Conservation (phyloP, 768 basidiomycete species). For the Amanita muscaria region DNA sequence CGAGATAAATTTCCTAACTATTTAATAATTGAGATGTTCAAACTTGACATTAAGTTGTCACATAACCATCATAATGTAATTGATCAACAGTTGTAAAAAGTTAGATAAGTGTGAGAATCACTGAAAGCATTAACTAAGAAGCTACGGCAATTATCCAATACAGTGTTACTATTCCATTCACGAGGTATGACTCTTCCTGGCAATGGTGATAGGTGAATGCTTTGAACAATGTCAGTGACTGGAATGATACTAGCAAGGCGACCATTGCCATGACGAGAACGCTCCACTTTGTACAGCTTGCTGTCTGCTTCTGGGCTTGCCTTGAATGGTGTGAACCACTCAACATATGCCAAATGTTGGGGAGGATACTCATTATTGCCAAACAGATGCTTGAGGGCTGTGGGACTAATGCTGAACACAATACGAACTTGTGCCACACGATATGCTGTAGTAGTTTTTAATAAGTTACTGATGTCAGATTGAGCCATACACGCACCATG, state of each 20-base stretch:
- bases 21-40: too few relatives aligned
- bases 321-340: conserved; percentile 19
- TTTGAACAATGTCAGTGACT: conserved; percentile 16
- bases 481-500: background rate
- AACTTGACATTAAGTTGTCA: too few relatives aligned
- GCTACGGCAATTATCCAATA: background rate
- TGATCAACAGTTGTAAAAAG: background rate
- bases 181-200: background rate
- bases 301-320: conserved; percentile 11
- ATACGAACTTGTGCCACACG: conserved; percentile 20
- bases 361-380: conserved; percentile 4
- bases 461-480: background rate
- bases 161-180: background rate
- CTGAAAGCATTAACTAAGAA: background rate
- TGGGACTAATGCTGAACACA: conserved; percentile 16
- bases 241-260: conserved; percentile 15
- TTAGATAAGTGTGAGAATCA: background rate
- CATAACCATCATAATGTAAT: too few relatives aligned
- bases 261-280: conserved; percentile 5
- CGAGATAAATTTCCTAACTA: too few relatives aligned
- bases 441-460: conserved; percentile 16
- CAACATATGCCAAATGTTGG: conserved; percentile 19
- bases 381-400: conserved; percentile 6
- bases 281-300: conserved; percentile 14
- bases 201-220: background rate